These are phyloP conservation scores for Dissophora ornata DNA, from an alignment of 192 early-diverging fungal genomes.

Conservation along the genomic window DNA sequence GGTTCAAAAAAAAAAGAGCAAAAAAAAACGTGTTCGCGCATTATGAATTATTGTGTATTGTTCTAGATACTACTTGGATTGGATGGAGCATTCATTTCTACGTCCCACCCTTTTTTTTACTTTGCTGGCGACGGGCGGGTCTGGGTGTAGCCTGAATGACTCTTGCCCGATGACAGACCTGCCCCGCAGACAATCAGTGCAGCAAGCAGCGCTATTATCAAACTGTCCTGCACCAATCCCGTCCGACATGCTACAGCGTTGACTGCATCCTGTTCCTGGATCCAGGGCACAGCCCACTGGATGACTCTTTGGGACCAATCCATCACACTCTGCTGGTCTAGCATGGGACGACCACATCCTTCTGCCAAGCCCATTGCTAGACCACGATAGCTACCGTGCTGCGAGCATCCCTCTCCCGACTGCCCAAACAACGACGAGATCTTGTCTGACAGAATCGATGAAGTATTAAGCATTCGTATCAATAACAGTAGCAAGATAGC, in stretches of 20 bases:
- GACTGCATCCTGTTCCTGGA: not conserved
- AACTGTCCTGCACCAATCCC: slow-evolving; percentile 31
- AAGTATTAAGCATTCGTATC: slow-evolving; percentile 7
- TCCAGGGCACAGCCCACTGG: not conserved
- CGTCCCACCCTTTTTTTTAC: no score
- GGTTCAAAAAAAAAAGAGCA: no score
- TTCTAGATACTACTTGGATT: no score
- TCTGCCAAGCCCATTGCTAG: not conserved
- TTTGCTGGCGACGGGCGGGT: no score
- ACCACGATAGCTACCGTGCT: no score
- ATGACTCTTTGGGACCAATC: slow-evolving; percentile 18
- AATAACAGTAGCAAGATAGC: slow-evolving; percentile 8
- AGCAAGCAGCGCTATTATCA: slow-evolving; percentile 6
- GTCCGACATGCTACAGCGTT: not conserved
- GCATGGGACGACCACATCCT: no score
- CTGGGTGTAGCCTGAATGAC: no score
- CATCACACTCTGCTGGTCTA: slow-evolving; percentile 3
- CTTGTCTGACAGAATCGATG: slow-evolving; percentile 9
- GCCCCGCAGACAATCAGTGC: slow-evolving; percentile 24
- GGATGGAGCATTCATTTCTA: no score
- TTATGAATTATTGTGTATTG: no score
- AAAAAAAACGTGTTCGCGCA: no score
- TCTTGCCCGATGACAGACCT: not conserved
- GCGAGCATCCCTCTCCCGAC: not conserved
- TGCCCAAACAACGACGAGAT: no score